A percentile compares a stretch with the other conserved stretches of the same genome.
phyloP scores from a whole-genome alignment of 306 rosid species.

The Mimosa bimucronata region DNA sequence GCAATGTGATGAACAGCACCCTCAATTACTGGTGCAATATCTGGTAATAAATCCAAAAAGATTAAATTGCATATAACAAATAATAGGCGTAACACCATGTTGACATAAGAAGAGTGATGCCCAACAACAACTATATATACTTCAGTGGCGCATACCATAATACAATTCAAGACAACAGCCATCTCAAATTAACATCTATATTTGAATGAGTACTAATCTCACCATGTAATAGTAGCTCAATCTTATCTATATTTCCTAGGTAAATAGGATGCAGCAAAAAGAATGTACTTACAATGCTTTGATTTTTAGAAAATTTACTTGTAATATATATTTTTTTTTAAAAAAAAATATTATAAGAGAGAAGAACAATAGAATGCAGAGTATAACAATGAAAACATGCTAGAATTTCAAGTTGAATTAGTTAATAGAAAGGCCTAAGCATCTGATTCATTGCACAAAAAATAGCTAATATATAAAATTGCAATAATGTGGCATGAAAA shows the following conservation, averaged over 20 bases:
- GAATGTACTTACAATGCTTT: background rate
- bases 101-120: conserved; percentile 22
- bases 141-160: conserved; percentile 17
- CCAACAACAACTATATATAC: conserved; percentile 10
- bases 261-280: background rate
- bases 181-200: conserved; percentile 10
- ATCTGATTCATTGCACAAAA: conserved; percentile 20
- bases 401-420: background rate
- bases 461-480: background rate
- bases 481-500: background rate
- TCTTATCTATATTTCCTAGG: background rate
- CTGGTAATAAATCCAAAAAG: conserved; percentile 49
- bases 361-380: background rate
- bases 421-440: conserved; percentile 9
- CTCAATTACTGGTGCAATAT: conserved; percentile 97
- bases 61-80: conserved; percentile 21
- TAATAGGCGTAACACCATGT: conserved; percentile 17
- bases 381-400: background rate
- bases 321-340: background rate
- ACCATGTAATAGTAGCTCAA: background rate
- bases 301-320: background rate
- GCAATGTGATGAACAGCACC: conserved; percentile 99
- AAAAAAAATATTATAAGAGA: background rate
- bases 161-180: conserved; percentile 20
- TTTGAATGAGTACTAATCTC: conserved; percentile 20